Base-by-base conservation (phyloP, 2,329 filamentous ascomycete species). In the Ceratocystis destructans region DNA sequence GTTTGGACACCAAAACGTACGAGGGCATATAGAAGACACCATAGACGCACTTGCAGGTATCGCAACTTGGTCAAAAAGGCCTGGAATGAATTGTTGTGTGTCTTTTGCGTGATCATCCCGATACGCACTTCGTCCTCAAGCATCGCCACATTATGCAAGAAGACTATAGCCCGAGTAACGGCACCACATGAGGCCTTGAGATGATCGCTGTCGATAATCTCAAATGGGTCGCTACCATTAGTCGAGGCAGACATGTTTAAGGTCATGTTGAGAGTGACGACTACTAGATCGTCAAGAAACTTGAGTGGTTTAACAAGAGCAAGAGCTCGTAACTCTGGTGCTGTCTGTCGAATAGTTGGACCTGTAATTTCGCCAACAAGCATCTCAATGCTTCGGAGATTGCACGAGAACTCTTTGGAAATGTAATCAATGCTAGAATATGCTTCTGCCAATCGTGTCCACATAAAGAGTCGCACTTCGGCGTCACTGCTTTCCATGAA, bases 371-470 rank as follows among this genome's bases (percentile, higher is more conserved):
- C 82, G 22, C 78, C 79, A 2, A 94, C 79, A 22, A 97, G 83
- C 71, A 92, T 87, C 73, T 95, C 90, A 61, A 97, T 89, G 70
- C 89, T 90, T 70, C 88, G 87, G 37, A 99, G 79, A 68, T 89
- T 84, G 74, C 92, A 97, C 0, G 89, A 95, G 37, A 96, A 85
- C 15, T 94, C 86, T 74, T 96, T 96, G 0, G 93, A 91, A 0
- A 84, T 78, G 71, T 96, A 96, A 6, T 88, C 83, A 68, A 99
- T 96, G 6, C 83, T 83, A 64, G 86, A 82, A 72, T 99, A 99
- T 0, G 94, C 93, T 69, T 94, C 88, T 46, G 90, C 87, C n/a
- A 99, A 81, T 63, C 90, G 86, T 69, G 88, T 87, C 94, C 94
- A 99, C 1, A 99, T 79, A 69, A 94, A 91, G 1, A 97, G 78